Conservation (phyloP, 352 stramenopile species). For the Elongisporangium prolatum region DNA sequence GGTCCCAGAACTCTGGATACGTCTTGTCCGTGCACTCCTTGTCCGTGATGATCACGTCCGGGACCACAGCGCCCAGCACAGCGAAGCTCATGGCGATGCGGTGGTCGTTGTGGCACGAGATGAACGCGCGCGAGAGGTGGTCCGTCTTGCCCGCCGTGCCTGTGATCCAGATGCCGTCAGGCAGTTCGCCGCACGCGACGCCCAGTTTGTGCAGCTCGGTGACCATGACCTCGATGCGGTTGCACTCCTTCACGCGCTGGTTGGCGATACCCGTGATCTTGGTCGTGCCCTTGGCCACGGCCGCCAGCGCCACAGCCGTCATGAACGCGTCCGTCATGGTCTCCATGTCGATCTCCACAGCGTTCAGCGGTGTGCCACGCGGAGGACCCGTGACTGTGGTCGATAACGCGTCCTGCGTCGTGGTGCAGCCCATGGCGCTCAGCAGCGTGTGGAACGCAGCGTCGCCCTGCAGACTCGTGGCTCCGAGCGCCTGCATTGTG, state of each 20-base stretch:
- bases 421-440: slow-evolving; percentile 73
- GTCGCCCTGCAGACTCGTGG: slow-evolving; percentile 93
- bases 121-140: slow-evolving; percentile 50
- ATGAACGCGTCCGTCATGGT: slow-evolving; percentile 98
- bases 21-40: slow-evolving; percentile 98
- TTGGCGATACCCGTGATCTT: slow-evolving; percentile 98
- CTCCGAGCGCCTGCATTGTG: slow-evolving; percentile 93
- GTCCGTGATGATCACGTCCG: slow-evolving; percentile 94
- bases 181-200: slow-evolving; percentile 69
- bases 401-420: slow-evolving; percentile 46
- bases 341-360: slow-evolving; percentile 95
- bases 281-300: slow-evolving; percentile 94
- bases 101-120: slow-evolving; percentile 96
- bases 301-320: slow-evolving; percentile 93
- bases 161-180: slow-evolving; percentile 77
- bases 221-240: slow-evolving; percentile 97
- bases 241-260: slow-evolving; percentile 98
- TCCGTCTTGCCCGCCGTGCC: slow-evolving; percentile 45
- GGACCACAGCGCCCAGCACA: slow-evolving; percentile 88
- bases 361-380: slow-evolving; percentile 63
- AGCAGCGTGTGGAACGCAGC: slow-evolving; percentile 91
- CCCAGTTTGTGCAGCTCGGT: slow-evolving; percentile 95
- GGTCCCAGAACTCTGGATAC: slow-evolving; percentile 96
- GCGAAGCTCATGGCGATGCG: slow-evolving; percentile 98
- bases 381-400: slow-evolving; percentile 77